Percentiles rank a stretch among this genome's conserved stretches.
These are phyloP conservation scores for Xylaria castorea DNA, from an alignment of 495 filamentous ascomycete species.

Conservation along the genomic window DNA sequence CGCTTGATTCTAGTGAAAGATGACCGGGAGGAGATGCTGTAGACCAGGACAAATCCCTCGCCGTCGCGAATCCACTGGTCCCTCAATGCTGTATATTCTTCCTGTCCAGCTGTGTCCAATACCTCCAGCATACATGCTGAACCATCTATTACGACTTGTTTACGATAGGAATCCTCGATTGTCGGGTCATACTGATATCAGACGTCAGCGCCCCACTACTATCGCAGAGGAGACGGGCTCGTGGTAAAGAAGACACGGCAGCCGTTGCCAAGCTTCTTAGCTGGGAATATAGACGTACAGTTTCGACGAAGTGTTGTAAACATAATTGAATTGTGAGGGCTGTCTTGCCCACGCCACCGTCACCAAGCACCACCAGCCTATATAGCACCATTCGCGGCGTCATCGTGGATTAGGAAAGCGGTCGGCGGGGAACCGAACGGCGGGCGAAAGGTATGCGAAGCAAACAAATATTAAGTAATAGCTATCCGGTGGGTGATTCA, in stretches of 20 bases:
- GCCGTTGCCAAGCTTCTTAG: neutral
- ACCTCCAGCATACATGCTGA: constrained; percentile 99
- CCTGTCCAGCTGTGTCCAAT: constrained; percentile 97
- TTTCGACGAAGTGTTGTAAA: constrained; percentile 67
- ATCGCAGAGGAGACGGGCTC: neutral
- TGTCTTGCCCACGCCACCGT: constrained; percentile 85
- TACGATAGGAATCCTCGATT: constrained; percentile 96
- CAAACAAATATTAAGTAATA: constrained; percentile 23
- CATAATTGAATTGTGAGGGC: constrained; percentile 95
- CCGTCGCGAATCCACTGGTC: constrained; percentile 99
- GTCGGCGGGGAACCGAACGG: constrained; percentile 24
- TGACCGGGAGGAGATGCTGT: constrained; percentile 95
- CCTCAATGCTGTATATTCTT: constrained; percentile 95
- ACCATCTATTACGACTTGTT: constrained; percentile 96
- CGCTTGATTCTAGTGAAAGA: constrained; percentile 94
- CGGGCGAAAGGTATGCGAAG: neutral
- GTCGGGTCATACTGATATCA: constrained; percentile 81
- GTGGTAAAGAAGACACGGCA: constrained; percentile 7
- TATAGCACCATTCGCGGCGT: constrained; percentile 91
- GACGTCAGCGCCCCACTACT: constrained; percentile 34
- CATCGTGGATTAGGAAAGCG: constrained; percentile 48
- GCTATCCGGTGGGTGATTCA: constrained; percentile 11
- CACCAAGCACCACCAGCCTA: constrained; percentile 96
- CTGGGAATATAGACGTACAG: constrained; percentile 46
- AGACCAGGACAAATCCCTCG: constrained; percentile 96